Base-by-base conservation (phyloP, 192 early-diverging fungal species). In the Globomyces pollinis-pini region DNA sequence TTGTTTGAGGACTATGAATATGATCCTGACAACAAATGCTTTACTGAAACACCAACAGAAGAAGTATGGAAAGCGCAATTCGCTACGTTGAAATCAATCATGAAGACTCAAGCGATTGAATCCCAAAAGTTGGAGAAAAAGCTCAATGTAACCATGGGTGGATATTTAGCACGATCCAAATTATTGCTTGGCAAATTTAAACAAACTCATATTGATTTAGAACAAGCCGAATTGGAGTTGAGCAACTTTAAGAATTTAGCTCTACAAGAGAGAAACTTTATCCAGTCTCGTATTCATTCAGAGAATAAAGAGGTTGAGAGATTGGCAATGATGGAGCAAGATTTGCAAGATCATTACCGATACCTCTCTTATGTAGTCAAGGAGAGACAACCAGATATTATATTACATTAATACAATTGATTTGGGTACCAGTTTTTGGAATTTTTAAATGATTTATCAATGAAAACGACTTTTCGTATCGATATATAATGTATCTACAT, bases 71-170 rank as follows among this genome's bases (percentile, higher is more conserved):
- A 43, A 15, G 49, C 36, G 21, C 54, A 71, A 44, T 61, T 73
- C 28, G 64, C 88, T 70, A 29, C 66, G 5, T 77, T 85, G 43
- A 81, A 87, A 15, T 76, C 78, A 57, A 50, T 71, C 2, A 92
- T 96, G 89, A 72, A 79, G 15, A 69, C 77, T 32, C 84, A 91
- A 36, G 87, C 91, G 0, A 61, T 71, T 2, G 77, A 76, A 33
- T 92, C 91, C 11, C 67, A 74, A n/a, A 95, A 95, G 67, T 51
- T 89, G 13, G 95, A 98, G 65, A 90, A 89, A 62, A 87, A 87
- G 54, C 64, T 93, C 20, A 76, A 68, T 11, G 74, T 94, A 13
- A 74, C 75, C 5, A 67, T 95, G 38, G 93, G 93, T 44, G 93
- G 93, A 26, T 91, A 93, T 67, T 79, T 88, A 72, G 63, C 77